Conservation (phyloP, 257 asterid species). For the Scutellaria barbata region DNA sequence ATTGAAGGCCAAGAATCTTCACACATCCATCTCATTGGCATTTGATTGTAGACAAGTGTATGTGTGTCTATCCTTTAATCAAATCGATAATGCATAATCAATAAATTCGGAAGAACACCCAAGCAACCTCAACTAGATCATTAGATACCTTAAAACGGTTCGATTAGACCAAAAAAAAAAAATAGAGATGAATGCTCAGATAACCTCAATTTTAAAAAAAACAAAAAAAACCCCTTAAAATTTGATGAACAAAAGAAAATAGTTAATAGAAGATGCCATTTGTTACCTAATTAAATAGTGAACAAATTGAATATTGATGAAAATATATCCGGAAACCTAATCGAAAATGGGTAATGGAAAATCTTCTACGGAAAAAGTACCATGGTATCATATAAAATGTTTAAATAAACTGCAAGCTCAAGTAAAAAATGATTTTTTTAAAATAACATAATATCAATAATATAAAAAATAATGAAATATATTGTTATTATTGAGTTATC, state of each 20-base stretch:
- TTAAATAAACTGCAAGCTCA: too few species aligned
- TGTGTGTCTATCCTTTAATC: too few species aligned
- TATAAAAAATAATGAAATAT: too few species aligned
- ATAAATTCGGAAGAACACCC: too few species aligned
- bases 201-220: background rate
- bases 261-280: background rate
- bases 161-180: background rate
- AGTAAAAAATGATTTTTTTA: too few species aligned
- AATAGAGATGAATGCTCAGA: too few species aligned
- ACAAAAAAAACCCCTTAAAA: background rate
- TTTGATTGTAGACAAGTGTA: too few species aligned
- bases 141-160: background rate
- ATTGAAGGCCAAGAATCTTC: background rate
- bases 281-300: constrained; percentile 39
- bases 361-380: background rate
- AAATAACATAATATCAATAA: too few species aligned
- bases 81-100: too few species aligned
- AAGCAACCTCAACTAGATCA: too few species aligned
- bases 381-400: background rate
- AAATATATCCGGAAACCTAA: constrained; percentile 34
- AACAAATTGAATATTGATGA: background rate
- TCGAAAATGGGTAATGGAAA: background rate
- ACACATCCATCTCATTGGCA: background rate
- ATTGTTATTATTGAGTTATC: too few species aligned
- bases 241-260: constrained; percentile 10